Percentiles rank a stretch among this genome's conserved stretches.
Evolutionary conservation across 2,329 filamentous ascomycete genomes (phyloP).

Genomic region (Diaporthe sp.): DNA sequence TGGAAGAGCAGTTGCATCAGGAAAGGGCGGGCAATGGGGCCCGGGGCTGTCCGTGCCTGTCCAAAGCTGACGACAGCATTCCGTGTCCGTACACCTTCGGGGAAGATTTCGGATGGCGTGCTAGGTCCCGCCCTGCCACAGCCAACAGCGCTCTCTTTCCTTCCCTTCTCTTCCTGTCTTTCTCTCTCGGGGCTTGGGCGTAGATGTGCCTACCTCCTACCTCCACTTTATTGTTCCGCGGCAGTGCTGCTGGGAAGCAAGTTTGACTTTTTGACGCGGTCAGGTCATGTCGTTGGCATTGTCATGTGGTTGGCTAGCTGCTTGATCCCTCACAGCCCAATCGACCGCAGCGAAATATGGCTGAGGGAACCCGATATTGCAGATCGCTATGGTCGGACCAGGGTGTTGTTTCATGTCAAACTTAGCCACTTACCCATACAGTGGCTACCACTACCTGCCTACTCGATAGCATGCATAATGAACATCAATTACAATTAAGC

Average conservation of each 20-base stretch:
- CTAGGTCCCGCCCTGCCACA: background rate
- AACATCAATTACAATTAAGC: constrained; percentile 28
- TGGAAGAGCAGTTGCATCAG: background rate
- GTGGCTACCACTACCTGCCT: constrained; percentile 19
- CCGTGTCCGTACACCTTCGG: background rate
- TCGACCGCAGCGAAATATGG: background rate
- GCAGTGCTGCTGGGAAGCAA: background rate
- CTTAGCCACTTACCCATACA: constrained; percentile 27
- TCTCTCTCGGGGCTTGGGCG: too few species aligned
- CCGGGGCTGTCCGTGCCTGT: constrained; percentile 7
- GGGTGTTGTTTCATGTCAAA: constrained; percentile 26
- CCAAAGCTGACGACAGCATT: constrained; percentile 16
- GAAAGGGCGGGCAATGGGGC: background rate
- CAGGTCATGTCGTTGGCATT: background rate
- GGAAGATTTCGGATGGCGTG: constrained; percentile 11
- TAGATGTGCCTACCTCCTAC: background rate
- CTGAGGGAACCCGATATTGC: constrained; percentile 15
- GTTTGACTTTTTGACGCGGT: background rate
- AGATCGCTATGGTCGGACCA: constrained; percentile 10
- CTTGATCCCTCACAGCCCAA: constrained; percentile 7
- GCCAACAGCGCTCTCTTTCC: background rate
- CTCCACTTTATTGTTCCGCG: background rate
- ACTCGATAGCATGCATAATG: constrained; percentile 18
- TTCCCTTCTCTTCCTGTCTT: background rate
- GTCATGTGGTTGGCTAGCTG: background rate